Evolutionary conservation across 208 protist genomes (phyloP), one percentile per base, ranked within the genome.

Genomic region (Leishmania mexicana): DNA sequence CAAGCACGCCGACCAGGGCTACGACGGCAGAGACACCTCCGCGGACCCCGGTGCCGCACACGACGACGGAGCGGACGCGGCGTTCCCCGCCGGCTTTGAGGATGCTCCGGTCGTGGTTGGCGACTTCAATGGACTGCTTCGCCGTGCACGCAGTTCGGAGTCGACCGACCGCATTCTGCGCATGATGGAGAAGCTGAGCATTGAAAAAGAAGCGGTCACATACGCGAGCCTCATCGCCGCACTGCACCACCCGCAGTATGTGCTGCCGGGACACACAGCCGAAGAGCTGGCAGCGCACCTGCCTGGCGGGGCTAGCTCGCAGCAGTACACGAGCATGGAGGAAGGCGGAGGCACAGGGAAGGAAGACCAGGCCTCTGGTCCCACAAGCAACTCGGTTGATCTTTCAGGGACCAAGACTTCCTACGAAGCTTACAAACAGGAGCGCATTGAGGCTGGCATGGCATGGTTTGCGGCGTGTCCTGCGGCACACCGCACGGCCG

Each of bases 61-160:
- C 0, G 54, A 10, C 11, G 67, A 79, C 40, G 60, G 35, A 5
- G 58, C 17, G 49, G 38, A 21, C 3, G 47, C 31, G 11, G 13
- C 57, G 10, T 68, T 10, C 3, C 21, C 47, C 13, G 19, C 42
- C 17, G 45, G 13, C 70, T 6, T n/a, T 8, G 77, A 65, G 19
- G 81, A 75, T 35, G 64, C 70, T 7, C 24, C 19, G n/a, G 79
- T 90, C 45, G 75, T 75, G n/a, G 91, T 96, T n/a, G 92, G 93
- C 15, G 94, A 97, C 80, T 97, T 96, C 80, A 85, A 83, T 78
- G 88, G 92, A 54, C 80, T 97, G 28, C 83, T 96, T 17, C 90
- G 92, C 11, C 81, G 83, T n/a, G 83, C 89, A 13, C 84, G 74
- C 75, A 89, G 85, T 17, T 79, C 87, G 7, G 84, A 87, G 31